A percentile compares a stretch with the other conserved stretches of the same genome.
Evolutionary conservation across 2,329 filamentous ascomycete genomes (phyloP).

Genomic region (Claviceps maximensis): DNA sequence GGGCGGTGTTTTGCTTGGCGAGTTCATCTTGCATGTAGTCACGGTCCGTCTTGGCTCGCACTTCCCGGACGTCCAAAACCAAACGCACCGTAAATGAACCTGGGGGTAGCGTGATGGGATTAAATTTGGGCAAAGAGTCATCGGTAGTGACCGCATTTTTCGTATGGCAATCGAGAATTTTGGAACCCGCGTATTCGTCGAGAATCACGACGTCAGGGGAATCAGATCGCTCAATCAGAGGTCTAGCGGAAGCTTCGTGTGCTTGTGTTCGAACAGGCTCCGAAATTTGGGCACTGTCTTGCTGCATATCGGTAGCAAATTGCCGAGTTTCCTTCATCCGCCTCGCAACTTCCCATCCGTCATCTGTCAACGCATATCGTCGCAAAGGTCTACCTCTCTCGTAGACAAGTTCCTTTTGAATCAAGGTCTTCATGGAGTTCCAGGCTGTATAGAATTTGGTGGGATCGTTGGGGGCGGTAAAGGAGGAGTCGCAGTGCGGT

Average conservation of each 20-base stretch:
- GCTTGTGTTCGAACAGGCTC: background rate
- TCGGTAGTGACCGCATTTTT: conserved; percentile 9
- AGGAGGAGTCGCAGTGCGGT: conserved; percentile 59
- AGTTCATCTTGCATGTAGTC: conserved; percentile 68
- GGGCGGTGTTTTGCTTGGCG: conserved; percentile 48
- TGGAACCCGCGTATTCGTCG: background rate
- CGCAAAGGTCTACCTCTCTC: conserved; percentile 55
- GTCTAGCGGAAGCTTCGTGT: background rate
- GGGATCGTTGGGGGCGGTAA: conserved; percentile 52
- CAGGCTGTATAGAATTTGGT: conserved; percentile 67
- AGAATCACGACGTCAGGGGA: conserved; percentile 6
- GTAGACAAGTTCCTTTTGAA: conserved; percentile 60
- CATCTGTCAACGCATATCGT: conserved; percentile 59
- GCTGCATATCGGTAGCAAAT: conserved; percentile 16
- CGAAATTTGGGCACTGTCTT: background rate
- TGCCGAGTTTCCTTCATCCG: conserved; percentile 44
- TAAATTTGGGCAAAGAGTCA: conserved; percentile 31
- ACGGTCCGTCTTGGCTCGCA: conserved; percentile 57
- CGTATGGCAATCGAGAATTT: background rate
- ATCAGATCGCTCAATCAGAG: conserved; percentile 7
- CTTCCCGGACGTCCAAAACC: conserved; percentile 61
- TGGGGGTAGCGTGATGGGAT: conserved; percentile 47
- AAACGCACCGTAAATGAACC: conserved; percentile 60
- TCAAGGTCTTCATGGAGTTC: conserved; percentile 67
- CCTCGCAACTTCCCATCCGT: conserved; percentile 62